Evolutionary conservation across 345 rosid genomes (phyloP).

Genomic region (Salix koriyanagi): DNA sequence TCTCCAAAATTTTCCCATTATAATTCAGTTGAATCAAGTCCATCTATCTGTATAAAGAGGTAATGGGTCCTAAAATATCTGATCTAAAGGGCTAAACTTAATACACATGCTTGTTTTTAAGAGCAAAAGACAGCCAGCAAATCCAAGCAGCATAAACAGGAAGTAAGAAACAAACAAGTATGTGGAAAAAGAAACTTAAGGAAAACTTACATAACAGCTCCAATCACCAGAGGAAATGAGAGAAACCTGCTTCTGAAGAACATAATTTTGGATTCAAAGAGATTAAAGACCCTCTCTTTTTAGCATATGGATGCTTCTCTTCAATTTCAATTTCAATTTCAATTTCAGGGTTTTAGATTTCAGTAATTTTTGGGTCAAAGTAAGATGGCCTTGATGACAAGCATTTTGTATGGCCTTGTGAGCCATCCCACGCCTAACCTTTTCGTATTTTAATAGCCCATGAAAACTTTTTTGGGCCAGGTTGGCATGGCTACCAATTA

Average conservation of each 20-base stretch:
- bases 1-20: neutral
- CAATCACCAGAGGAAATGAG: slow-evolving; percentile 27
- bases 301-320: neutral
- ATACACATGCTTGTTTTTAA: no score
- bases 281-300: neutral
- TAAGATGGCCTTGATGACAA: neutral
- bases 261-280: slow-evolving; percentile 1
- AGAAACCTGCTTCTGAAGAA: slow-evolving; percentile 24
- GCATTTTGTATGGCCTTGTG: neutral
- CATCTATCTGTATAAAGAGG: neutral
- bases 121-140: neutral
- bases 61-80: neutral
- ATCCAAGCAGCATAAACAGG: neutral
- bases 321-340: neutral
- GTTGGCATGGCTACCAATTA: no score
- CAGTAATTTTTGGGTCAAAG: neutral
- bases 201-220: slow-evolving; percentile 26
- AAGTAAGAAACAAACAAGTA: neutral
- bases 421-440: no score
- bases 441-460: no score
- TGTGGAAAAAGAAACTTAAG: neutral
- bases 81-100: neutral
- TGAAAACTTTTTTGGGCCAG: no score
- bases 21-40: neutral
- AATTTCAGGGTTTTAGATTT: neutral